Evolutionary conservation across 352 stramenopile species (phyloP).

Genomic region (Paralagenidium karlingii): DNA sequence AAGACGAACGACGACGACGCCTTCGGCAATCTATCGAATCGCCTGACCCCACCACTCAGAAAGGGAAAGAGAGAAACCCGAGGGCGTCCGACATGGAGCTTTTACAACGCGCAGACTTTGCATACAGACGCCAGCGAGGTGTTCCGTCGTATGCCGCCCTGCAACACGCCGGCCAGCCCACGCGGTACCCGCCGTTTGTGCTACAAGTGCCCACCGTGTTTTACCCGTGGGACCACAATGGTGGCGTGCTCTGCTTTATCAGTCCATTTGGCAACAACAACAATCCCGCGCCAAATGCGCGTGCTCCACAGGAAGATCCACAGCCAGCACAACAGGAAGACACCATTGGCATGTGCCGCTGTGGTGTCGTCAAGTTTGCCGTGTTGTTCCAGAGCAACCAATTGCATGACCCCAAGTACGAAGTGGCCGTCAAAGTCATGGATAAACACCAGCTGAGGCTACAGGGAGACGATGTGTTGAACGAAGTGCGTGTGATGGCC

Average conservation of each 20-base stretch:
- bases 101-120: slow-evolving; percentile 54
- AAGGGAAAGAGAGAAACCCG: too few species aligned
- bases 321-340: slow-evolving; percentile 28
- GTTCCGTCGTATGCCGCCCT: slow-evolving; percentile 35
- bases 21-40: too few species aligned
- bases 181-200: slow-evolving; percentile 51
- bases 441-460: slow-evolving; percentile 47
- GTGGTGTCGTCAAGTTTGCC: slow-evolving; percentile 54
- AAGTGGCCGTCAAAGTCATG: slow-evolving; percentile 71
- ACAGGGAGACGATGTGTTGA: slow-evolving; percentile 62
- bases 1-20: too few species aligned
- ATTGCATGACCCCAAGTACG: slow-evolving; percentile 17
- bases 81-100: too few species aligned
- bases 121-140: slow-evolving; percentile 57
- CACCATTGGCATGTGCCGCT: slow-evolving; percentile 50
- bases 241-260: slow-evolving; percentile 51
- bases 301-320: too few species aligned
- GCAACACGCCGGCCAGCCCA: slow-evolving; percentile 48
- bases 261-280: too few species aligned
- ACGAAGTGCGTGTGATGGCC: slow-evolving; percentile 71
- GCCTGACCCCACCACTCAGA: too few species aligned
- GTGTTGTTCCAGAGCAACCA: slow-evolving; percentile 53
- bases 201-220: slow-evolving; percentile 54
- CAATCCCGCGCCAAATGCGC: too few species aligned
- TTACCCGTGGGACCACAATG: slow-evolving; percentile 55